phyloP scores from a whole-genome alignment of 2,329 filamentous ascomycete species.

The Penicillium oxalicum region DNA sequence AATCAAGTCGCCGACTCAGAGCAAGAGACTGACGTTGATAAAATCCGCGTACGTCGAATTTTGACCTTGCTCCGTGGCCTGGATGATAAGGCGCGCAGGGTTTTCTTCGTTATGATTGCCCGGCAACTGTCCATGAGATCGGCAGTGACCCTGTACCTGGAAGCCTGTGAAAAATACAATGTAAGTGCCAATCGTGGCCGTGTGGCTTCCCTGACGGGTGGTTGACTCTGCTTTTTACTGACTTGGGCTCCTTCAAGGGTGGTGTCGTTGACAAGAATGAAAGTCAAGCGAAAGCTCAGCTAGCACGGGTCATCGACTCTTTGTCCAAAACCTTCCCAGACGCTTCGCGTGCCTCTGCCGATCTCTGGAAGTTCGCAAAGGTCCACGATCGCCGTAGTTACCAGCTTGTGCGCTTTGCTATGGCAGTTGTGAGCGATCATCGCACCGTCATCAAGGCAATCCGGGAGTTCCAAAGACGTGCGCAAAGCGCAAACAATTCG shows the following conservation, averaged over 20 bases:
- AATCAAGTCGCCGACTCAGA: constrained; percentile 34
- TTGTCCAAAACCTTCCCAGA: constrained; percentile 74
- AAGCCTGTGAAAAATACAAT: constrained; percentile 83
- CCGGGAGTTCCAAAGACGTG: constrained; percentile 78
- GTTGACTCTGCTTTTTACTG: constrained; percentile 1
- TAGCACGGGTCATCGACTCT: constrained; percentile 68
- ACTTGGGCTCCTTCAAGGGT: constrained; percentile 40
- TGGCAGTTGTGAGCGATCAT: constrained; percentile 82
- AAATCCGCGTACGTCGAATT: constrained; percentile 75
- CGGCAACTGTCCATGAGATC: constrained; percentile 70
- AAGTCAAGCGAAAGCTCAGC: constrained; percentile 59
- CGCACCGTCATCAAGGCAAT: constrained; percentile 84
- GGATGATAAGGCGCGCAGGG: constrained; percentile 70
- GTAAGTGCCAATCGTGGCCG: constrained; percentile 22
- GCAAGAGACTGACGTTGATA: constrained; percentile 43
- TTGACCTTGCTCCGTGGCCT: constrained; percentile 74
- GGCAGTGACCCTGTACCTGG: constrained; percentile 69
- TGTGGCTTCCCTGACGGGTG: background rate
- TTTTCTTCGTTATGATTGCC: constrained; percentile 80
- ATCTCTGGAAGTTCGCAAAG: constrained; percentile 87
- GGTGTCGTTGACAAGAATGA: constrained; percentile 68
- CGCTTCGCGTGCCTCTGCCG: constrained; percentile 60
- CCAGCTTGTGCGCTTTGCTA: constrained; percentile 79
- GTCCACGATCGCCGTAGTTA: constrained; percentile 85
- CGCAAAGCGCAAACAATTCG: constrained; percentile 60